Base-by-base conservation (phyloP, 176 grass and related monocot species). In the Ampelocalamus luodianensis region DNA sequence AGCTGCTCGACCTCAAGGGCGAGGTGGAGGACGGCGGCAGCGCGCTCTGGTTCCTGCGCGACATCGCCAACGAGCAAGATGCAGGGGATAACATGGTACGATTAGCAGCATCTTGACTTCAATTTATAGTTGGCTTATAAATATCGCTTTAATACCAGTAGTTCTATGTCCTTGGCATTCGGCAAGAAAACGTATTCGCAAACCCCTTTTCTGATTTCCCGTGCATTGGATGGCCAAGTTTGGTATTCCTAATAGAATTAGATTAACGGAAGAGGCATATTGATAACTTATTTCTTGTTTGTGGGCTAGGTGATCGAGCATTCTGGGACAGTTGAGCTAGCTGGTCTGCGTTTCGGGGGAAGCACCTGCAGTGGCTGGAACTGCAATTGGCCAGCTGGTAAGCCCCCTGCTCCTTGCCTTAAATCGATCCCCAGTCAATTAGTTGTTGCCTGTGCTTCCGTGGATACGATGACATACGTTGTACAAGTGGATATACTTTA, bases 51-150 rank as follows among this genome's bases (percentile, higher is more conserved):
- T 95, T 98, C 81, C 80, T 98, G 16, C 89, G 83, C 15, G 93
- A 98, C 90, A 83, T 98, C 65, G 93, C 96, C 34, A 62, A 46
- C 65, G 96, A 98, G 89, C 93, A 98, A 69, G 91, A 98, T 72
- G 89, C 89, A 0, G 87, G 54, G 68, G 96, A 94, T 40, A 87
- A 26, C 67, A 76, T 98, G 91, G 96, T 98, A 85, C 80, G 8
- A 48, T 27, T 10, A 50, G 8, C 5, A 40, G 1, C 59, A n/a
- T 7, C 22, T 48, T 79, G 13, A 55, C 59, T 58, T 66, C 22
- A 7, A 13, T 56, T 7, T n/a, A 42, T 10, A 55, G 10, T 81
- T 69, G 48, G 64, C 40, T 32, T n/a, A 39, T 15, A 51, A 3
- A 70, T 77, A 11, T 42, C 6, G 59, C 0, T 79, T 46, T 27